Evolutionary conservation across 2,329 filamentous ascomycete species (phyloP).

Genomic region (Periconia macrospinosa): DNA sequence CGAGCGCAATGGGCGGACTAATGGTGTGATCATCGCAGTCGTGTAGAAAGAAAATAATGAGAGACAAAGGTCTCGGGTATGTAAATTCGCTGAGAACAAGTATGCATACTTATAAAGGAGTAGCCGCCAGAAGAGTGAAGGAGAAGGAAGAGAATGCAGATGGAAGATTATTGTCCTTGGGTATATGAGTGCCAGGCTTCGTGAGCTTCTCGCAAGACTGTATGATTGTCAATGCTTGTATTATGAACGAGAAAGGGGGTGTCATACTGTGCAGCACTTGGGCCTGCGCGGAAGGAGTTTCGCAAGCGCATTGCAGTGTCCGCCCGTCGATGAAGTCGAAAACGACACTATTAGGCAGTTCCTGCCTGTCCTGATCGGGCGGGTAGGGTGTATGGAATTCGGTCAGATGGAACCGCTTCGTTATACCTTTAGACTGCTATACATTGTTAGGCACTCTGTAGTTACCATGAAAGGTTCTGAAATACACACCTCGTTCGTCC

Average conservation of each 20-base stretch:
- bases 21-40: constrained; percentile 16
- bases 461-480: not conserved
- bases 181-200: constrained; percentile 40
- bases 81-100: constrained; percentile 7
- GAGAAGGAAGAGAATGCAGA: constrained; percentile 7
- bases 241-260: not conserved
- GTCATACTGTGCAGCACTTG: constrained; percentile 40
- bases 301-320: constrained; percentile 62
- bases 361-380: constrained; percentile 88
- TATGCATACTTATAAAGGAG: constrained; percentile 5
- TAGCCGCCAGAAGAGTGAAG: constrained; percentile 9
- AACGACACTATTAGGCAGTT: constrained; percentile 82
- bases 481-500: constrained; percentile 54
- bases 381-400: constrained; percentile 80
- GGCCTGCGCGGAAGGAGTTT: constrained; percentile 36
- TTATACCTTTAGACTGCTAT: constrained; percentile 55
- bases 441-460: not conserved
- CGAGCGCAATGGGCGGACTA: constrained; percentile 4
- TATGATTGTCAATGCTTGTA: constrained; percentile 8
- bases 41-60: constrained; percentile 8
- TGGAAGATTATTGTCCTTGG: constrained; percentile 19
- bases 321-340: constrained; percentile 65
- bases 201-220: constrained; percentile 42
- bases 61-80: constrained; percentile 17
- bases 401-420: constrained; percentile 81